These are phyloP conservation scores for Aspergillus sclerotioniger DNA, from an alignment of 495 filamentous ascomycete species.

Conservation along the genomic window DNA sequence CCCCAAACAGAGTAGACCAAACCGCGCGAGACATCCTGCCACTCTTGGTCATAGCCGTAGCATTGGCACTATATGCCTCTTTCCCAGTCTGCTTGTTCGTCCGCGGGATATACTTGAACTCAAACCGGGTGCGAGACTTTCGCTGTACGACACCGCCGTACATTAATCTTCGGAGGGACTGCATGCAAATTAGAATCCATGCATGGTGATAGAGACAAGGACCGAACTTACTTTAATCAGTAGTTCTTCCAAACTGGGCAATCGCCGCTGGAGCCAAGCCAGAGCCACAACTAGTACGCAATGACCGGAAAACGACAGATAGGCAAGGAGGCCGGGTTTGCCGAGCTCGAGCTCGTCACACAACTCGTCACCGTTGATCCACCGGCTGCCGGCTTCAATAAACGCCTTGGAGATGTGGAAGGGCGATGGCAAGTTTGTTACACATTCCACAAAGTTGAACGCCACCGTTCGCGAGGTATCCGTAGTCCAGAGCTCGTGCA, in stretches of 20 bases:
- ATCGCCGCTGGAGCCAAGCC: conserved; percentile 33
- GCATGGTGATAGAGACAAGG: not conserved
- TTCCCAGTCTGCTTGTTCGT: conserved; percentile 38
- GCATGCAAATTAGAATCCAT: not conserved
- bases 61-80: conserved; percentile 18
- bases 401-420: conserved; percentile 44
- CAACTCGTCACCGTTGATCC: conserved; percentile 51
- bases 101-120: conserved; percentile 49
- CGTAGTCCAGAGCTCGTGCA: conserved; percentile 60
- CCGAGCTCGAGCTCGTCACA: conserved; percentile 55
- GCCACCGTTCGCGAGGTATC: conserved; percentile 57
- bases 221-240: conserved; percentile 27
- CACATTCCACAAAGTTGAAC: conserved; percentile 65
- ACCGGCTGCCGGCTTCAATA: conserved; percentile 45
- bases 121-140: conserved; percentile 26
- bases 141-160: conserved; percentile 12
- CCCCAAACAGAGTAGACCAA: not conserved
- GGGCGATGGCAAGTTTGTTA: conserved; percentile 56
- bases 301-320: conserved; percentile 44
- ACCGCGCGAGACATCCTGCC: not conserved
- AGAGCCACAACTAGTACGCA: conserved; percentile 45
- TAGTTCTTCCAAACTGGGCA: conserved; percentile 33
- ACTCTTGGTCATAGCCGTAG: not conserved
- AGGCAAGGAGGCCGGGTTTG: conserved; percentile 42
- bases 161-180: conserved; percentile 13